These are phyloP conservation scores for Besnoitia besnoiti DNA, from an alignment of 169 alveolate species.

Conservation along the genomic window DNA sequence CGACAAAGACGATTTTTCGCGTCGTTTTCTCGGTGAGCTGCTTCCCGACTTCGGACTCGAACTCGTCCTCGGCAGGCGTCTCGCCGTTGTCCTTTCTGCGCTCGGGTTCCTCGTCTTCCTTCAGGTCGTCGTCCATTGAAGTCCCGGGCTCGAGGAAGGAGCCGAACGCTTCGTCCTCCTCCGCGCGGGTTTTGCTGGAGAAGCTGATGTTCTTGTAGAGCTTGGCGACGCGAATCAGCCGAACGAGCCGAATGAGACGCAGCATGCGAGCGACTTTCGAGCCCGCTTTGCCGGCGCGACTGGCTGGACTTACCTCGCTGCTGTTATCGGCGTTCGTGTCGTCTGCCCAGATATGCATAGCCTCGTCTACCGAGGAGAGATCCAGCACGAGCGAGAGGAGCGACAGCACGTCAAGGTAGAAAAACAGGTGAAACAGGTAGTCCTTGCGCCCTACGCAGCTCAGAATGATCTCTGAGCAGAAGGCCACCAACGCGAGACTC, in stretches of 20 bases:
- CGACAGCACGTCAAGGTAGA: slow-evolving; percentile 86
- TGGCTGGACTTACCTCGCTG: slow-evolving; percentile 30
- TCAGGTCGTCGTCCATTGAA: slow-evolving; percentile 44
- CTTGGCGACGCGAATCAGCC: slow-evolving; percentile 84
- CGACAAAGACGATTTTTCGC: slow-evolving; percentile 75
- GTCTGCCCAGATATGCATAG: slow-evolving; percentile 66
- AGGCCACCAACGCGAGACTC: slow-evolving; percentile 73
- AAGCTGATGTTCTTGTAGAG: slow-evolving; percentile 77
- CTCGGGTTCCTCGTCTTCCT: slow-evolving; percentile 30
- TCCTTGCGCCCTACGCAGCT: slow-evolving; percentile 77
- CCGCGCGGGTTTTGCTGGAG: slow-evolving; percentile 7
- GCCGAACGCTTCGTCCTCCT: slow-evolving; percentile 35
- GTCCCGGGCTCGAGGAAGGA: slow-evolving; percentile 46
- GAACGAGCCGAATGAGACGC: slow-evolving; percentile 78
- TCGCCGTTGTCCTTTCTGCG: background rate
- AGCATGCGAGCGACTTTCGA: slow-evolving; percentile 66
- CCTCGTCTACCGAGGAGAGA: slow-evolving; percentile 77
- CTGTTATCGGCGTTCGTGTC: slow-evolving; percentile 60
- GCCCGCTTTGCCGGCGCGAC: slow-evolving; percentile 72
- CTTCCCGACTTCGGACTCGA: slow-evolving; percentile 85
- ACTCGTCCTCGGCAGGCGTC: slow-evolving; percentile 34
- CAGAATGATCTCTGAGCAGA: slow-evolving; percentile 76
- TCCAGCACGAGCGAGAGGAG: slow-evolving; percentile 82
- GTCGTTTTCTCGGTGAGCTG: slow-evolving; percentile 85
- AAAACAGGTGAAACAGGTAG: slow-evolving; percentile 78